Conservation (phyloP, 805 yeast species). For the Schwanniomyces sp. region DNA sequence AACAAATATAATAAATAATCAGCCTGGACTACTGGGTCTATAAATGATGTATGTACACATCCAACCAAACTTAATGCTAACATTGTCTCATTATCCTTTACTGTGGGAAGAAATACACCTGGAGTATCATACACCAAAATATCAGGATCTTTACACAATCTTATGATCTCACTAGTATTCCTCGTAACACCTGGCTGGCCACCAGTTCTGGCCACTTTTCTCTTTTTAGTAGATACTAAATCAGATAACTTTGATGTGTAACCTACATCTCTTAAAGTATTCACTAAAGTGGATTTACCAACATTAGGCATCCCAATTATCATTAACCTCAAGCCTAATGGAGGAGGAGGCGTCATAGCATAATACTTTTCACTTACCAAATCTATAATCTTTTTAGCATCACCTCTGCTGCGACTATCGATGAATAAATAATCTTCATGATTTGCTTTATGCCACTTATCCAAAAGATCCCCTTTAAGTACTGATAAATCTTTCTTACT, state of each 20-base stretch:
- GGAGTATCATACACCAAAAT: slow-evolving; percentile 86
- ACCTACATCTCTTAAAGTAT: slow-evolving; percentile 57
- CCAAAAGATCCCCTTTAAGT: slow-evolving; percentile 33
- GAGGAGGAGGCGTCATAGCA: slow-evolving; percentile 62
- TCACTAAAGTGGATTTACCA: slow-evolving; percentile 90
- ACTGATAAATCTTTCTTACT: slow-evolving; percentile 70
- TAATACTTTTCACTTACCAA: slow-evolving; percentile 46
- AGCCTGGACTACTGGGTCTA: slow-evolving; percentile 84
- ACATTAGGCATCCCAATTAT: slow-evolving; percentile 96
- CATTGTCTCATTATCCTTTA: slow-evolving; percentile 66
- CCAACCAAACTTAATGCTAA: slow-evolving; percentile 71
- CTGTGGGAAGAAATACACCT: slow-evolving; percentile 84
- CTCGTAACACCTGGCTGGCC: slow-evolving; percentile 90
- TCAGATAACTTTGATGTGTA: slow-evolving; percentile 18
- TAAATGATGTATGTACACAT: slow-evolving; percentile 63
- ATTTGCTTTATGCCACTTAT: slow-evolving; percentile 30
- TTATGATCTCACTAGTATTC: slow-evolving; percentile 71
- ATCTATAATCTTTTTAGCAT: slow-evolving; percentile 52
- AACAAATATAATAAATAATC: slow-evolving; percentile 77
- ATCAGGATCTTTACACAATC: slow-evolving; percentile 59
- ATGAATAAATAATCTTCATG: slow-evolving; percentile 45
- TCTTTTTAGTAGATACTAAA: slow-evolving; percentile 33
- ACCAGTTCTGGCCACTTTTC: slow-evolving; percentile 82
- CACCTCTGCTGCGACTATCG: slow-evolving; percentile 54
- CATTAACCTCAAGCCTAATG: slow-evolving; percentile 74